Conservation (phyloP, 179 eudicot genomes). For the Beta corolliflora region DNA sequence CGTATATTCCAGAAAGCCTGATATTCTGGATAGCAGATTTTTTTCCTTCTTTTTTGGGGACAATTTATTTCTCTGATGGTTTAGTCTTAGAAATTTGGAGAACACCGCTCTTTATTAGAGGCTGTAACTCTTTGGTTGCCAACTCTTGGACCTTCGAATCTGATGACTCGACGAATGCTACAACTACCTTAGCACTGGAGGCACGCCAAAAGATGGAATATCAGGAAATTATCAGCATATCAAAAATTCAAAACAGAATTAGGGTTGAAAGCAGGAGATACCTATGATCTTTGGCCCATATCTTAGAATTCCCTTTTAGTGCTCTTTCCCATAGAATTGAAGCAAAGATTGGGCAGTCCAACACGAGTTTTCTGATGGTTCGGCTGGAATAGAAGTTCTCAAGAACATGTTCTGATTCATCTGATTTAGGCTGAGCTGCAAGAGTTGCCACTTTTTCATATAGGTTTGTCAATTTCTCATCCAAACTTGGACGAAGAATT, state of each 20-base stretch:
- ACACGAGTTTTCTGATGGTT: conserved; percentile 72
- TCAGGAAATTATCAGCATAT: not conserved
- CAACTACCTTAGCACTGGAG: conserved; percentile 67
- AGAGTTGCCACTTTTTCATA: conserved; percentile 63
- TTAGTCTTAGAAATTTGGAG: conserved; percentile 55
- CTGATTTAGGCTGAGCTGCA: conserved; percentile 64
- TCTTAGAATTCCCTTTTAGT: conserved; percentile 62
- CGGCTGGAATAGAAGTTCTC: conserved; percentile 86
- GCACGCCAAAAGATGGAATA: not conserved
- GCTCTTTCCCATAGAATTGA: conserved; percentile 72
- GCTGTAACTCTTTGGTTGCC: conserved; percentile 69
- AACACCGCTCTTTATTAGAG: conserved; percentile 55
- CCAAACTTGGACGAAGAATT: conserved; percentile 68
- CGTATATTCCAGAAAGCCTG: not conserved
- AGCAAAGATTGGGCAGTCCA: conserved; percentile 85
- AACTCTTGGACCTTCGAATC: conserved; percentile 48
- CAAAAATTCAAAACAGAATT: not conserved
- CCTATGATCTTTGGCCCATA: conserved; percentile 94
- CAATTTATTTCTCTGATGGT: conserved; percentile 30
- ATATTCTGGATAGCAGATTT: not conserved
- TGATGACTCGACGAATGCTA: conserved; percentile 69
- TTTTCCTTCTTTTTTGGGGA: not conserved
- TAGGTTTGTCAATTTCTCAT: conserved; percentile 54
- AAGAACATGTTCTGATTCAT: conserved; percentile 71
- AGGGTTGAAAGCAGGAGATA: conserved; percentile 17